Evolutionary conservation across 2,329 filamentous ascomycete species (phyloP).

Genomic region (Xylariaceae sp.): DNA sequence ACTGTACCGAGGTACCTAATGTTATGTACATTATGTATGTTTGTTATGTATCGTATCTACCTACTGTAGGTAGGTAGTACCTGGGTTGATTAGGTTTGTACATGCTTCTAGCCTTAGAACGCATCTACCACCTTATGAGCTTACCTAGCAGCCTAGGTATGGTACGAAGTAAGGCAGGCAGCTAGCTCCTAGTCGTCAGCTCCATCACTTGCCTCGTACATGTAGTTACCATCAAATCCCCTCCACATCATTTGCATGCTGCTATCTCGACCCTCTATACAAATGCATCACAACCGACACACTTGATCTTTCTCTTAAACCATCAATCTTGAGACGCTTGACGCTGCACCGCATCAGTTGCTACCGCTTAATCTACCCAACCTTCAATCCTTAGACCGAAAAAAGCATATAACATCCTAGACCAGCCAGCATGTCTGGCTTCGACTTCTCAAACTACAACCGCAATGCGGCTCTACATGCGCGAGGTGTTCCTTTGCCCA

Average conservation of each 20-base stretch:
- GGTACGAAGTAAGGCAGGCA: constrained; percentile 25
- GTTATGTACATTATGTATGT: too few relatives aligned
- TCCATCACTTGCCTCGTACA: constrained; percentile 5
- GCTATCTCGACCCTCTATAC: not conserved
- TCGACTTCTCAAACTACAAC: constrained; percentile 99
- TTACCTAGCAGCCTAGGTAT: not conserved
- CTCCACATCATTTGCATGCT: not conserved
- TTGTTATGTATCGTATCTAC: too few relatives aligned
- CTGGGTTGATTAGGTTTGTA: too few relatives aligned
- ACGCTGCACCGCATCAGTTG: not conserved
- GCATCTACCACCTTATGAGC: not conserved
- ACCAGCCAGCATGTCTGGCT: constrained; percentile 77
- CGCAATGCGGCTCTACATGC: constrained; percentile 96
- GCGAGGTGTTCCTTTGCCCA: constrained; percentile 89
- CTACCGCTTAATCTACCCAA: not conserved
- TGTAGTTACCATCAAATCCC: not conserved
- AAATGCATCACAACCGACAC: not conserved
- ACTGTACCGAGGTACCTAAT: too few relatives aligned
- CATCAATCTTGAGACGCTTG: not conserved
- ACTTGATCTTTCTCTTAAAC: not conserved
- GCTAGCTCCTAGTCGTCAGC: constrained; percentile 36
- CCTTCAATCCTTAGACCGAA: not conserved
- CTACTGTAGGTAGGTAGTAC: too few relatives aligned
- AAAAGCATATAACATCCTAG: not conserved
- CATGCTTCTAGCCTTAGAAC: not conserved